Evolutionary conservation across 495 filamentous ascomycete species (phyloP), one percentile per base, ranked within the genome.

Genomic region (Penicillium bovifimosum): DNA sequence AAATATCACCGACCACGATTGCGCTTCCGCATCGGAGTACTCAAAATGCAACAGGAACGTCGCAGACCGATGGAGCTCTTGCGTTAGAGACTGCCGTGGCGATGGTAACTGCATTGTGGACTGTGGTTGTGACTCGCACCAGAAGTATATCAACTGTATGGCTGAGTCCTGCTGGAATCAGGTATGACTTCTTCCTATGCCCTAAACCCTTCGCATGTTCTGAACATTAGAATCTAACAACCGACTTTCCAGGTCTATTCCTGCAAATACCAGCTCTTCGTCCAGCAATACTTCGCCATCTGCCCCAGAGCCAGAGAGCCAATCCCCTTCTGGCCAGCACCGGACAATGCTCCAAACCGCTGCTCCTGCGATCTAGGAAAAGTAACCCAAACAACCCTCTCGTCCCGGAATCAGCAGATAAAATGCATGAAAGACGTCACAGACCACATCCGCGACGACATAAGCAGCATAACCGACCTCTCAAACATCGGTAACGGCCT

Each of bases 261-360:
- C 16, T 69, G 66, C 55, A 60, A 65, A 50, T 69, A 69, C 52
- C 66, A 69, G 41, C 64, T 61, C 50, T 64, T 69, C 46, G 52
- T 69, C 13, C 62, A 66, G 18, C 57, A 65, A 43, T 69, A 69
- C 49, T 62, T 60, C 48, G 51, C 61, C 40, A 46, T 66, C n/a
- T 66, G 63, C 57, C 64, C 59, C 14, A 63, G 49, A 24, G 59
- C 59, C 40, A 24, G 36, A n/a, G 61, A 63, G 24, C 54, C 59
- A 17, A 69, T 69, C 38, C 66, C 64, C 42, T 69, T 67, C 62
- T 69, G 64, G 59, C 66, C 66, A 13, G 59, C 66, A 0, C 66
- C 66, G 8, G 55, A 63, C 9, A 53, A 69, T 34, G 66, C 66
- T 0, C 64, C 66, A 8, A 58, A 62, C 38, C 61, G 66, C 41